phyloP scores from a whole-genome alignment of 2,329 filamentous ascomycete genomes.

The Graphilbum fragrans region DNA sequence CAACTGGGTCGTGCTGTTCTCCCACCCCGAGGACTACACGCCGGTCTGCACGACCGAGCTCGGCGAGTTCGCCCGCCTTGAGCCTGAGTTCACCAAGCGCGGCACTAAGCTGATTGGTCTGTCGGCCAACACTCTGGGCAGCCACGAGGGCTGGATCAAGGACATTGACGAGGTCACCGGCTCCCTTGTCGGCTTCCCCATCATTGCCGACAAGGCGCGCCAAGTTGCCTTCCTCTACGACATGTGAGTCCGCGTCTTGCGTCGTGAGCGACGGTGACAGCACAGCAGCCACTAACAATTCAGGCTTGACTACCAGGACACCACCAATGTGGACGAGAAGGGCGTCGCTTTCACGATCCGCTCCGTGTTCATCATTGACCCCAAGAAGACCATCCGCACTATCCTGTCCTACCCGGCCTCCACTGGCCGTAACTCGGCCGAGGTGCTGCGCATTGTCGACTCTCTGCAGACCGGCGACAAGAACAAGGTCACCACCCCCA shows the following conservation, averaged over 20 bases:
- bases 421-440: constrained; percentile 71
- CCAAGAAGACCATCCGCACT: constrained; percentile 82
- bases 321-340: constrained; percentile 69
- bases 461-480: constrained; percentile 76
- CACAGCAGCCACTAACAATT: no score
- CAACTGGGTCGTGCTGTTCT: constrained; percentile 75
- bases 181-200: constrained; percentile 60
- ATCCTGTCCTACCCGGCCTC: constrained; percentile 89
- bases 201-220: constrained; percentile 69
- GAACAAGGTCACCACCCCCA: constrained; percentile 77
- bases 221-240: constrained; percentile 67
- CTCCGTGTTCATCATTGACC: constrained; percentile 90
- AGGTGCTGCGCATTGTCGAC: constrained; percentile 69
- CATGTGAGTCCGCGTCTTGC: constrained; percentile 42
- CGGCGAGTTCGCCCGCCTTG: constrained; percentile 80
- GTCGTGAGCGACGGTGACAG: no score
- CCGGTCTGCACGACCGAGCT: constrained; percentile 92
- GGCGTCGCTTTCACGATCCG: constrained; percentile 89
- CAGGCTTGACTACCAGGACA: constrained; percentile 68
- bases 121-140: constrained; percentile 72
- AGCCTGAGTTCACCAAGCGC: constrained; percentile 77
- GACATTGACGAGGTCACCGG: constrained; percentile 74
- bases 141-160: constrained; percentile 81
- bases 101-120: constrained; percentile 87
- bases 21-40: constrained; percentile 82